Evolutionary conservation across 2,329 filamentous ascomycete genomes (phyloP).

Genomic region (Cordyceps fumosorosea): DNA sequence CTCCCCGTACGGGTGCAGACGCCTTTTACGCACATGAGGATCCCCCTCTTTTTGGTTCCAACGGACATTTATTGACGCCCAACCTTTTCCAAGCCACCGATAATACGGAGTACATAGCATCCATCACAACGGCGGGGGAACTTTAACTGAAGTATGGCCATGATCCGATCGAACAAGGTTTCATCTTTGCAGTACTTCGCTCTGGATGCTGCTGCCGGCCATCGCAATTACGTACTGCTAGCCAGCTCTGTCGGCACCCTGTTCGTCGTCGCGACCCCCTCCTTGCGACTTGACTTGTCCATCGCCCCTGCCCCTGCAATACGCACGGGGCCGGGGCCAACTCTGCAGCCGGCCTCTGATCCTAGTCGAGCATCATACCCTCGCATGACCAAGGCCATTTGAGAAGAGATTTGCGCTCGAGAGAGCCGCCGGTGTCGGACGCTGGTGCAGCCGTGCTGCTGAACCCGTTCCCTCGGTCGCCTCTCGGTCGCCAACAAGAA

Average conservation of each 20-base stretch:
- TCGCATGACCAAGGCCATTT: not conserved
- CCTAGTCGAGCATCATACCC: slow-evolving; percentile 2
- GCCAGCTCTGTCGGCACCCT: not conserved
- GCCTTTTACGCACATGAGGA: not conserved
- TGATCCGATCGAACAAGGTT: not conserved
- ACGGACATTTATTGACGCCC: not conserved
- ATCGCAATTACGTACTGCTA: not conserved
- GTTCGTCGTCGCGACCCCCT: not conserved
- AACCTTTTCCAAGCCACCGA: slow-evolving; percentile 3
- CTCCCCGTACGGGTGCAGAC: not conserved
- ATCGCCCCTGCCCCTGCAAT: slow-evolving; percentile 3
- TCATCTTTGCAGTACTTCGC: not conserved
- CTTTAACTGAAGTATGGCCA: not conserved
- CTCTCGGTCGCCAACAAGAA: not conserved
- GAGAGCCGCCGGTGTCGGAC: not conserved
- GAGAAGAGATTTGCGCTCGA: not conserved
- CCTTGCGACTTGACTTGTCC: not conserved
- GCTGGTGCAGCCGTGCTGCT: not conserved
- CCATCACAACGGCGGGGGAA: not conserved
- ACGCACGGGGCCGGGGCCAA: not conserved
- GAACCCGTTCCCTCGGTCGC: too few species aligned
- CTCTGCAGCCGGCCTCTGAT: not conserved
- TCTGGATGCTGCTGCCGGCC: not conserved
- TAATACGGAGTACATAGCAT: not conserved
- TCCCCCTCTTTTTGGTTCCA: not conserved